Conservation (phyloP, 2,329 filamentous ascomycete species). For the Aurifilum marmelostoma region DNA sequence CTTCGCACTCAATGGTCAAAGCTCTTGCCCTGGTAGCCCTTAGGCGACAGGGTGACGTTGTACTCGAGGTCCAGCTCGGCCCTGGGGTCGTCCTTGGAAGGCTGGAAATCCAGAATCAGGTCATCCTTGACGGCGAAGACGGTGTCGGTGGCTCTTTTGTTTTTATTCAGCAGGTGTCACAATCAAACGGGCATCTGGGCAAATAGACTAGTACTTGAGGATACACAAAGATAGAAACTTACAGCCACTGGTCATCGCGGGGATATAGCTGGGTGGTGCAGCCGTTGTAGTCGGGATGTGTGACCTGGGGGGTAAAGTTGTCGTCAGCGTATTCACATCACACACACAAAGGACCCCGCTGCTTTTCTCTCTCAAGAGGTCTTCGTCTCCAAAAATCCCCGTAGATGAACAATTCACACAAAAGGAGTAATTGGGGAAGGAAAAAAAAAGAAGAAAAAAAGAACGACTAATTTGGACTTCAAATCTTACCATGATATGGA, state of each 20-base stretch:
- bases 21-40: constrained; percentile 32
- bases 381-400: no score
- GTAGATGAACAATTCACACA: no score
- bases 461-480: neutral
- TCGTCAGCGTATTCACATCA: constrained; percentile 32
- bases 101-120: constrained; percentile 49
- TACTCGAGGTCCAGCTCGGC: constrained; percentile 39
- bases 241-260: constrained; percentile 57
- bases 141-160: constrained; percentile 33
- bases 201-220: no score
- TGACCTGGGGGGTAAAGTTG: constrained; percentile 32
- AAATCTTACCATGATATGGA: constrained; percentile 32
- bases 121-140: constrained; percentile 44
- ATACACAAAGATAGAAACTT: neutral
- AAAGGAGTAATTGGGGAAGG: no score
- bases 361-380: neutral
- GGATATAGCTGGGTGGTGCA: constrained; percentile 71
- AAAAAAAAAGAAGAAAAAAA: no score
- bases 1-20: neutral
- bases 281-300: constrained; percentile 60
- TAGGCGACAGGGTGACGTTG: constrained; percentile 34
- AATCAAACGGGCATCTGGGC: neutral
- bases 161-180: no score
- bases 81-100: constrained; percentile 41
- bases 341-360: no score